Evolutionary conservation across 2,329 filamentous ascomycete genomes (phyloP).

Genomic region (Aspergillus latus): DNA sequence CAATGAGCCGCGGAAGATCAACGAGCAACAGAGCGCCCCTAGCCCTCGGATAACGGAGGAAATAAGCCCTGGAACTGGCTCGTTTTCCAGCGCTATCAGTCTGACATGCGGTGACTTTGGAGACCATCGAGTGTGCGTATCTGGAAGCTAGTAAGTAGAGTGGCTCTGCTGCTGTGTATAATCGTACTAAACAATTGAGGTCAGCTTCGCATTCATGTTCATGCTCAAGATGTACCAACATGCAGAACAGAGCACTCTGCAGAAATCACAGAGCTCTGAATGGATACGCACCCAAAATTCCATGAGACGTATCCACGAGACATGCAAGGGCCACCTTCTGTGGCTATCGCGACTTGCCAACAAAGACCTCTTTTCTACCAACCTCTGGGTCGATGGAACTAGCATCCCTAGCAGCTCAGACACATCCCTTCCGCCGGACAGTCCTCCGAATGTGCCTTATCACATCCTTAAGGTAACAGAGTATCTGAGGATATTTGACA

Average conservation of each 20-base stretch:
- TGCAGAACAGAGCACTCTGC: background rate
- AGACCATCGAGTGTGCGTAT: conserved; percentile 19
- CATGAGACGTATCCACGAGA: conserved; percentile 10
- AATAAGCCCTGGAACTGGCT: background rate
- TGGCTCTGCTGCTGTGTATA: background rate
- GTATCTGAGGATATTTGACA: conserved; percentile 13
- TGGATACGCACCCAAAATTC: background rate
- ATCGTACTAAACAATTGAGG: background rate
- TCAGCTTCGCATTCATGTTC: conserved; percentile 21
- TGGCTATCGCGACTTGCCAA: conserved; percentile 9
- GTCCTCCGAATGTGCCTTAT: conserved; percentile 15
- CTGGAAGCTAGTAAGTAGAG: conserved; percentile 20
- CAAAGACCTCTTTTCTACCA: conserved; percentile 12
- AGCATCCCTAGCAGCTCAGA: conserved; percentile 1
- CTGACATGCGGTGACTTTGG: conserved; percentile 23
- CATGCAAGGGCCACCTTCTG: conserved; percentile 18
- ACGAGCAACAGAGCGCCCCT: background rate
- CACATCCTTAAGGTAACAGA: conserved; percentile 21
- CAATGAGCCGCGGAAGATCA: background rate
- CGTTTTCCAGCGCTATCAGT: conserved; percentile 7
- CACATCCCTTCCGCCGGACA: conserved; percentile 14
- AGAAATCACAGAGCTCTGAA: background rate
- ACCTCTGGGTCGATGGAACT: conserved; percentile 15
- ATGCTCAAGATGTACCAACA: conserved; percentile 18
- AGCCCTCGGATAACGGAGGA: too few species aligned